Conservation (phyloP, 2,329 filamentous ascomycete genomes). For the Neurospora sp. region DNA sequence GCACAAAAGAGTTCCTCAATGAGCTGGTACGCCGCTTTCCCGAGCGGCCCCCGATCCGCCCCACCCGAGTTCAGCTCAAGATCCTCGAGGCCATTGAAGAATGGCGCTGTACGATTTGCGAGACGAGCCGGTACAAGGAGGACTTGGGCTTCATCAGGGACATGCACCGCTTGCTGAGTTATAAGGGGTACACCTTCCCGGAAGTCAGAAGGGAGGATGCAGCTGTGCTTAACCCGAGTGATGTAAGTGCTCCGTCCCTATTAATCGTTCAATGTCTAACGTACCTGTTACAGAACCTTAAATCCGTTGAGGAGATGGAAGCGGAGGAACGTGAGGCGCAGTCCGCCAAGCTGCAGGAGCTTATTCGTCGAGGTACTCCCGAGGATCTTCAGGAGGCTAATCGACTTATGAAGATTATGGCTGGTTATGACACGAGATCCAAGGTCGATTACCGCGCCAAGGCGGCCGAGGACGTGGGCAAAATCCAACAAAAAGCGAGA, state of each 20-base stretch:
- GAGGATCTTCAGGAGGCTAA: slow-evolving; percentile 96
- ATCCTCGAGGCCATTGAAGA: slow-evolving; percentile 96
- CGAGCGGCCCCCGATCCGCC: slow-evolving; percentile 78
- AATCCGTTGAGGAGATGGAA: slow-evolving; percentile 97
- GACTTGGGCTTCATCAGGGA: slow-evolving; percentile 93
- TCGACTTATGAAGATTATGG: slow-evolving; percentile 98
- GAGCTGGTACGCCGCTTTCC: slow-evolving; percentile 94
- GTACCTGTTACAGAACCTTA: slow-evolving; percentile 57
- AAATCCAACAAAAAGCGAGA: slow-evolving; percentile 90
- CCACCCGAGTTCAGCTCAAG: slow-evolving; percentile 78
- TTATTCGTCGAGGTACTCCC: slow-evolving; percentile 84
- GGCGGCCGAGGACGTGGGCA: slow-evolving; percentile 86
- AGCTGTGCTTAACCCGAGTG: slow-evolving; percentile 90
- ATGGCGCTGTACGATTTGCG: slow-evolving; percentile 96
- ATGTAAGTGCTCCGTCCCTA: slow-evolving; percentile 51
- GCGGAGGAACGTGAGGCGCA: slow-evolving; percentile 91
- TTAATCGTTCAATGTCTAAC: slow-evolving; percentile 18
- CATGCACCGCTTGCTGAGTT: slow-evolving; percentile 91
- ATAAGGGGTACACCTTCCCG: slow-evolving; percentile 95
- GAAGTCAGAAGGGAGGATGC: slow-evolving; percentile 89
- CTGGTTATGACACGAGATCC: slow-evolving; percentile 85
- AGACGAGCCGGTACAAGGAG: slow-evolving; percentile 95
- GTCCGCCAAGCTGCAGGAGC: slow-evolving; percentile 93
- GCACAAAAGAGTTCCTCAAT: slow-evolving; percentile 97
- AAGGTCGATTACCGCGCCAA: slow-evolving; percentile 98